Base-by-base conservation (phyloP, 306 rosid genomes). In the Alnus glutinosa region DNA sequence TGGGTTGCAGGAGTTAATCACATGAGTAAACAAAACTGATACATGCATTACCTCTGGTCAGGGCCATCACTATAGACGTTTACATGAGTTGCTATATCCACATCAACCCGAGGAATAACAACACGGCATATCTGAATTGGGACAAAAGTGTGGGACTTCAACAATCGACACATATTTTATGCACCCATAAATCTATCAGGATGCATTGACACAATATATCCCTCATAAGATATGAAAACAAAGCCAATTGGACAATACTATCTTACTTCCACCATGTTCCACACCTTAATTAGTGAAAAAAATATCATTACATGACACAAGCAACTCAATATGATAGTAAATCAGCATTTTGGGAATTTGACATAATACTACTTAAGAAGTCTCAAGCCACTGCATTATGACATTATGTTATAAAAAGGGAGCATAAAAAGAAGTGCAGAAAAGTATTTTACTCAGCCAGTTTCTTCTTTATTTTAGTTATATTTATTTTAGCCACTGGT, bases 31-130 rank as follows among this genome's bases (percentile, higher is more conserved):
- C 77, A 76, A 79, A 55, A 63, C 54, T 13, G 77, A 73, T 7
- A 32, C 34, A 54, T 59, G 82, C 50, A 62, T 85, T 89, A 91
- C 97, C 97, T 94, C 80, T 93, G 84, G 77, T 85, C 75, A 30
- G 91, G 93, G 75, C 97, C 89, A 48, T 94, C 98, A 9, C 84
- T 87, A 4, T 69, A 57, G 77, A 94, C n/a, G 23, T 13, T 85
- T 83, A 92, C 80, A 77, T 77, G 97, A 74, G 97, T 92, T 77
- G 94, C 98, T 79, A 92, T 81, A 85, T 94, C 97, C 80, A 94
- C 94, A 79, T 92, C 97, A 83, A 92, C 89, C 98, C 90, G 88
- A 79, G 79, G 67, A 70, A 70, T 70, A 36, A 63, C 28, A 72
- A 68, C n/a, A 74, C 14, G 9, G 55, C 47, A 74, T 42, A 34